Evolutionary conservation across 371 early-diverging fungal genomes (phyloP).

Genomic region (Apophysomyces ossiformis): DNA sequence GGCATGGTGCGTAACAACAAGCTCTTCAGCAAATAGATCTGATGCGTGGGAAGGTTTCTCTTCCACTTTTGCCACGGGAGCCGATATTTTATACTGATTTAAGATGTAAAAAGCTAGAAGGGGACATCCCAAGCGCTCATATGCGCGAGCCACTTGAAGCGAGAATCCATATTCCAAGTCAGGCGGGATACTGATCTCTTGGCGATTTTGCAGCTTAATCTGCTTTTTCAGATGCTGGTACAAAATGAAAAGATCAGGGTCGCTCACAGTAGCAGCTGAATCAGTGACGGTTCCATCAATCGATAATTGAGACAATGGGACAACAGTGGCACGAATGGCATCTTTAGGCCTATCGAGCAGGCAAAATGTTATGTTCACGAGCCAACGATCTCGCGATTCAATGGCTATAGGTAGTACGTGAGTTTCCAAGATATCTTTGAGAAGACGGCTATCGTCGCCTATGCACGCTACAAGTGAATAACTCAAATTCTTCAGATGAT

Average conservation of each 20-base stretch:
- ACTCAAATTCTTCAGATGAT: not conserved
- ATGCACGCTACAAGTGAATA: not conserved
- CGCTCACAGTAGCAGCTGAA: slow-evolving; percentile 44
- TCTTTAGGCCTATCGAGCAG: slow-evolving; percentile 66
- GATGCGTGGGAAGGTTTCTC: slow-evolving; percentile 14
- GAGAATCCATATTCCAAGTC: slow-evolving; percentile 62
- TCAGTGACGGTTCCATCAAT: slow-evolving; percentile 15
- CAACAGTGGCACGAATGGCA: slow-evolving; percentile 70
- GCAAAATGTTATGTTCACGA: slow-evolving; percentile 68
- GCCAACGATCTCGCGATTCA: slow-evolving; percentile 72
- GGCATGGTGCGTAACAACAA: slow-evolving; percentile 2
- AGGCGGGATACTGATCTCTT: slow-evolving; percentile 25
- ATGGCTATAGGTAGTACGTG: slow-evolving; percentile 50
- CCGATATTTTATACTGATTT: slow-evolving; percentile 30
- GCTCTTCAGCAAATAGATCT: slow-evolving; percentile 30
- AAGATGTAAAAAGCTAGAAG: slow-evolving; percentile 72
- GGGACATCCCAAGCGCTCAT: slow-evolving; percentile 81
- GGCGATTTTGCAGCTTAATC: slow-evolving; percentile 19
- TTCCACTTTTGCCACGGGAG: slow-evolving; percentile 24
- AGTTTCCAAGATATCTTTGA: slow-evolving; percentile 58
- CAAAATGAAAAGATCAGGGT: slow-evolving; percentile 81
- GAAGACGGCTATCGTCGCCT: slow-evolving; percentile 69
- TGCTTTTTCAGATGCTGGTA: slow-evolving; percentile 70
- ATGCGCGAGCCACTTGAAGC: slow-evolving; percentile 62
- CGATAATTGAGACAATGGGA: slow-evolving; percentile 23